Base-by-base conservation (phyloP, 2,329 filamentous ascomycete species). In the Fusarium duplospermum region DNA sequence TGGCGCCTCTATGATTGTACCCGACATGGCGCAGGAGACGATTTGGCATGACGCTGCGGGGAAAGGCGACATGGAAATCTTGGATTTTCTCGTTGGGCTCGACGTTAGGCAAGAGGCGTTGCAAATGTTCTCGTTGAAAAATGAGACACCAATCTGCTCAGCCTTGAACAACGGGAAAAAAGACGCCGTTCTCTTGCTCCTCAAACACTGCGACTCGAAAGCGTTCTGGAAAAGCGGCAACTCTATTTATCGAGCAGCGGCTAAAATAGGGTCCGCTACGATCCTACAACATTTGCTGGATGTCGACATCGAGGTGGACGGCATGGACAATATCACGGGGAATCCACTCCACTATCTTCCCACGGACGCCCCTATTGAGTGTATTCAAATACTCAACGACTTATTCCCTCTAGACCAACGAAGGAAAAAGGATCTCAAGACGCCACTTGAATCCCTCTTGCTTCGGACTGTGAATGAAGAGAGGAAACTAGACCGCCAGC, bases 91-190 rank as follows among this genome's bases (percentile, higher is more conserved):
- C 6, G 7, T 62, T 4, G 29, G 40, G 13, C 22, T 33, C 4
- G 63, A 42, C 0, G 42, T 40, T 2, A 63, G 13, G 8, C n/a
- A 29, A n/a, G 5, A 14, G 4, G 63, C 52, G 16, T 22, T 69
- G 10, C 18, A 60, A 20, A 63, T 56, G 50, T 31, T 61, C 7
- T 68, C 66, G 2, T 3, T 6, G 2, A 2, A 6, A 1, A 3
- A 13, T 2, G 54, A 65, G 18, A 68, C 62, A 1, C 66, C 66
- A 47, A 58, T 69, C 8, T 69, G 66, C 16, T 10, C 31, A 13
- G 66, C 56, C 6, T 29, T 69, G 14, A 20, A 3, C 9, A 2
- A 2, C 2, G 6, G 8, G 20, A 0, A 4, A 4, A 13, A 1
- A 31, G 18, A 61, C 0, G 27, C 8, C 6, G 45, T 54, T 13